Evolutionary conservation across 176 grass and related monocot species (phyloP).

Genomic region (Microstegium vimineum): DNA sequence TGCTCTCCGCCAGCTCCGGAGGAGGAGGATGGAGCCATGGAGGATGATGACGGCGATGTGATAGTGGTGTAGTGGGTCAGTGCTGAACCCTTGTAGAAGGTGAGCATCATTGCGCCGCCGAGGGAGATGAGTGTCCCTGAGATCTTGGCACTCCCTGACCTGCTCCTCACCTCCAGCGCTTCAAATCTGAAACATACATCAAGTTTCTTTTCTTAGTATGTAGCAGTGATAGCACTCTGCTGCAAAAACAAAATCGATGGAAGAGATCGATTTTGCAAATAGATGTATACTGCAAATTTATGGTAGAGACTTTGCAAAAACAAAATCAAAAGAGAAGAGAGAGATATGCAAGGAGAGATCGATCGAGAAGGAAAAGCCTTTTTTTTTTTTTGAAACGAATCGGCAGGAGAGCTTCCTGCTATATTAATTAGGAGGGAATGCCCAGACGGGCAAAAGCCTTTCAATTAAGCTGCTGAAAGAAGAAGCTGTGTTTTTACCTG

Average conservation of each 20-base stretch:
- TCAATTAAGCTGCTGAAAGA: neutral
- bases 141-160: slow-evolving; percentile 66
- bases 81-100: slow-evolving; percentile 60
- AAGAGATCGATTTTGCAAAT: too few relatives aligned
- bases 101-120: slow-evolving; percentile 57
- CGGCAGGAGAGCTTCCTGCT: too few relatives aligned
- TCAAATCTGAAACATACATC: slow-evolving; percentile 58
- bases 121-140: slow-evolving; percentile 62
- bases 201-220: neutral
- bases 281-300: neutral
- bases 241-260: too few relatives aligned
- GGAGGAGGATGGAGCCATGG: too few relatives aligned
- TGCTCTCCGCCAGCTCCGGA: too few relatives aligned
- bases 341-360: too few relatives aligned
- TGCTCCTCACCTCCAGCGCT: slow-evolving; percentile 61
- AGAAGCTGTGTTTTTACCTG: slow-evolving; percentile 27
- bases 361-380: too few relatives aligned
- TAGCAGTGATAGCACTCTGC: neutral
- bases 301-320: neutral
- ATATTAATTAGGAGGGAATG: too few relatives aligned
- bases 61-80: slow-evolving; percentile 39
- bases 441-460: neutral
- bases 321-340: neutral
- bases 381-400: too few relatives aligned
- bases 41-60: neutral